Evolutionary conservation across 176 grass and related monocot species (phyloP).

Genomic region (Calamus simplicifolius): DNA sequence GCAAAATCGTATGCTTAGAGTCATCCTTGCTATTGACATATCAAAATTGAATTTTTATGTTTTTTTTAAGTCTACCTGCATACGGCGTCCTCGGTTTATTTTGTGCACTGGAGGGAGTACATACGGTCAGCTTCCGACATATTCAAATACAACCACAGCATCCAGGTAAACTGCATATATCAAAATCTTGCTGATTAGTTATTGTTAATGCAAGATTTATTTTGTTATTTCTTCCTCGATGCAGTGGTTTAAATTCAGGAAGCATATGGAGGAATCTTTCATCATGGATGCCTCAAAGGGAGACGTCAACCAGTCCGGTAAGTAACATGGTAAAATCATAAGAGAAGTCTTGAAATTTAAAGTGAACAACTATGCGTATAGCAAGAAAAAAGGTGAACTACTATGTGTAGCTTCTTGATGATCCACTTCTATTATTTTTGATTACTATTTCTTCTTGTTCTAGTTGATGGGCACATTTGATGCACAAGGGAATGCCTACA

Average conservation of each 20-base stretch:
- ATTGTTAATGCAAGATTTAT: background rate
- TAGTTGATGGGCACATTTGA: no score
- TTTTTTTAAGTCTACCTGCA: slow-evolving; percentile 57
- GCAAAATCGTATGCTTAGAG: no score
- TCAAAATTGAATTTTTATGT: slow-evolving; percentile 12
- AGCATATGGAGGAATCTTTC: slow-evolving; percentile 85
- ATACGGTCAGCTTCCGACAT: slow-evolving; percentile 86
- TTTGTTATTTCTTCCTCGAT: background rate
- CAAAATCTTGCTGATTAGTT: slow-evolving; percentile 3
- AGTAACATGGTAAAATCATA: background rate
- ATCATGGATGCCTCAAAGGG: slow-evolving; percentile 79
- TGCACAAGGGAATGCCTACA: no score
- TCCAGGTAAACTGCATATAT: slow-evolving; percentile 38
- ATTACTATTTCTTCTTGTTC: no score
- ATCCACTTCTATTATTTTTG: no score
- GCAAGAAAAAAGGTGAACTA: no score
- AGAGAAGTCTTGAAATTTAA: no score
- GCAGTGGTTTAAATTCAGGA: slow-evolving; percentile 55
- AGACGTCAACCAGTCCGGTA: slow-evolving; percentile 51
- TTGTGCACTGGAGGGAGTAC: slow-evolving; percentile 85
- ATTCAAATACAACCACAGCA: slow-evolving; percentile 39
- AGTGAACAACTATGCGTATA: no score
- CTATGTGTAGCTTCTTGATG: no score
- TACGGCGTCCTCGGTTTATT: slow-evolving; percentile 84
- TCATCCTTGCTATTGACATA: slow-evolving; percentile 12